Percentiles rank a stretch among this genome's conserved stretches.
phyloP scores from a whole-genome alignment of 495 filamentous ascomycete genomes.

The Rhypophila decipiens region DNA sequence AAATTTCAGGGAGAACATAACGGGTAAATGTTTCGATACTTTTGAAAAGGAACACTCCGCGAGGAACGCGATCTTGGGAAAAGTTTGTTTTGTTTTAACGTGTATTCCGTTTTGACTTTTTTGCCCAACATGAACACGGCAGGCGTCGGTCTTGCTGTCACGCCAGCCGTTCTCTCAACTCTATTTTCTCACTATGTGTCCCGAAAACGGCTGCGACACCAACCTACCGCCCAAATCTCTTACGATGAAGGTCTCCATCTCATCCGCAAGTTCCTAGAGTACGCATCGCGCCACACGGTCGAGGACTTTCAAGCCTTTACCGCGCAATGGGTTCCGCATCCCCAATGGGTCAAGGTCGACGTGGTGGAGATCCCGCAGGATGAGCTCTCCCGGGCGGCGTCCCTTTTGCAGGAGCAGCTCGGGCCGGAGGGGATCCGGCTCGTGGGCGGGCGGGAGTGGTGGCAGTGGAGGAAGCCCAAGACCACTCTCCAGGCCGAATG shows the following conservation, averaged over 20 bases:
- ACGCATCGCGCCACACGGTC: conserved; percentile 79
- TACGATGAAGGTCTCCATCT: conserved; percentile 93
- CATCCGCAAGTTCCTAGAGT: conserved; percentile 74
- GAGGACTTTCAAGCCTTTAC: conserved; percentile 92
- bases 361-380: conserved; percentile 61
- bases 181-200: conserved; percentile 82
- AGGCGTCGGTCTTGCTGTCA: conserved; percentile 64
- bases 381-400: conserved; percentile 55
- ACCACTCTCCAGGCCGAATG: conserved; percentile 73
- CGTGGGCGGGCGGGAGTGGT: conserved; percentile 83
- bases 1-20: no score
- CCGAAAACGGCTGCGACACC: conserved; percentile 63
- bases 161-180: conserved; percentile 72
- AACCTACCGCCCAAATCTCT: conserved; percentile 79
- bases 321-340: conserved; percentile 79
- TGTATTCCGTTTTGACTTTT: no score
- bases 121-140: conserved; percentile 68
- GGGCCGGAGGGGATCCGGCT: conserved; percentile 65
- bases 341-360: conserved; percentile 79
- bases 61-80: no score
- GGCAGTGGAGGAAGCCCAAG: conserved; percentile 74
- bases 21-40: no score
- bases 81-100: no score
- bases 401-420: conserved; percentile 58
- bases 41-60: no score